phyloP scores from a whole-genome alignment of 176 grass and related monocot species.

The Oryza longistaminata region DNA sequence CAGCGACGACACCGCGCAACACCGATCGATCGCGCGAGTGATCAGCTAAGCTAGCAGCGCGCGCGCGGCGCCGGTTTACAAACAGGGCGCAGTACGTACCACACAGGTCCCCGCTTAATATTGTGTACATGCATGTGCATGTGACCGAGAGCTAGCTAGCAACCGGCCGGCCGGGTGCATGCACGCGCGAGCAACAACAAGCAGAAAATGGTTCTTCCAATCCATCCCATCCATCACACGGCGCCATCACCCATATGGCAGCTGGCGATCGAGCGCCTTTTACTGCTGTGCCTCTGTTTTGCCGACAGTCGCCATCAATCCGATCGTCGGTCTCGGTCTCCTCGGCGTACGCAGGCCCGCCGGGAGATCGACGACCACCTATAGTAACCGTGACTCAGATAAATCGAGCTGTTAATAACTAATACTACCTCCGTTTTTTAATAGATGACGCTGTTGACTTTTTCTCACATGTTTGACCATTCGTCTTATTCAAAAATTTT shows the following conservation, averaged over 20 bases:
- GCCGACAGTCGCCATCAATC: conserved; percentile 39
- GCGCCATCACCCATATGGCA: not conserved
- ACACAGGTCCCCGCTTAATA: too few species aligned
- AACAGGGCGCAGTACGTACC: too few species aligned
- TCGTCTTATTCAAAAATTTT: too few species aligned
- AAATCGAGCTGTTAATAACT: too few species aligned
- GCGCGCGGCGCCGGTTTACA: too few species aligned
- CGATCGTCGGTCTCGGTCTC: not conserved
- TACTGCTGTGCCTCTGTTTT: conserved; percentile 26
- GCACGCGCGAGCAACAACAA: not conserved
- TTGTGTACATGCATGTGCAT: not conserved
- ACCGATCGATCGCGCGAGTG: too few species aligned
- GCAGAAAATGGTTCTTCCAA: not conserved
- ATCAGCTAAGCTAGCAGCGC: too few species aligned
- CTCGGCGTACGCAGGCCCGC: not conserved
- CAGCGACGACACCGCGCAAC: too few species aligned
- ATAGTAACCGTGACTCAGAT: too few species aligned
- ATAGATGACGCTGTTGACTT: too few species aligned
- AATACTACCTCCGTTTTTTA: too few species aligned
- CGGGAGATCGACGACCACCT: not conserved
- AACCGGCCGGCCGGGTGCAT: not conserved
- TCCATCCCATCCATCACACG: not conserved
- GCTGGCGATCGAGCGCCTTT: not conserved
- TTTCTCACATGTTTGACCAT: too few species aligned
- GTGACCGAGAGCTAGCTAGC: not conserved